Evolutionary conservation across 2,329 filamentous ascomycete species (phyloP), one percentile per base, ranked within the genome.

Genomic region (Colletotrichum magnum): DNA sequence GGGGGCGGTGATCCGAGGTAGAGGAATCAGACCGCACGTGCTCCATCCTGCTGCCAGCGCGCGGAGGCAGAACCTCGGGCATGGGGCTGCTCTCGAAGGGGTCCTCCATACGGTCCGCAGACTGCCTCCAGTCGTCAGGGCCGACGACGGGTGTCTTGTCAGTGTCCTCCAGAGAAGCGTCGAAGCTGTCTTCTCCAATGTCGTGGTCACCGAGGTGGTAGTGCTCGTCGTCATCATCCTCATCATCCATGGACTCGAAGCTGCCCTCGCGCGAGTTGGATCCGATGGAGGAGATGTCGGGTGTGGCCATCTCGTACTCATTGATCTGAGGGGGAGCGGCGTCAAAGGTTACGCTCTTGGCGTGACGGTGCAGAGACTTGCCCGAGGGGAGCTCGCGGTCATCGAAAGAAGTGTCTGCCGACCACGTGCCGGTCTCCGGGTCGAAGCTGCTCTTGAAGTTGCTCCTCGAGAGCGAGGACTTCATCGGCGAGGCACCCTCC

Each of bases 71-170:
- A 28, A 79, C 80, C 52, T 89, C 89, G 6, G 91, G 89, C 83
- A 88, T 89, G 1, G 92, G 91, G 76, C 91, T 94, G 69, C 86
- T 88, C 50, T 92, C 90, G 74, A 93, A 96, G 1, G 90, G 89
- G 74, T 94, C 89, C 45, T 93, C 90, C 36, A 73, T 72, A 45
- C 76, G 76, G 54, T 62, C 70, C 52, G 77, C 74, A 61, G 80
- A 74, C 7, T 95, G 93, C 72, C 93, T 90, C 96, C 96, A 99
- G 78, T 98, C 94, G 75, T 98, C 96, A 0, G 96, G 96, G 24
- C 97, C 89, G n/a, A 99, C 95, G 12, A 99, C 96, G 0, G 96
- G 96, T 1, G 96, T 98, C 85, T 98, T 98, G 76, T 97, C 94
- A 5, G 94, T 95, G 77, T 98, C 95, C 80, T 98, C 95, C 1